These are phyloP conservation scores for Chlorophyllum brunneum DNA, from an alignment of 768 basidiomycete species.

Conservation along the genomic window DNA sequence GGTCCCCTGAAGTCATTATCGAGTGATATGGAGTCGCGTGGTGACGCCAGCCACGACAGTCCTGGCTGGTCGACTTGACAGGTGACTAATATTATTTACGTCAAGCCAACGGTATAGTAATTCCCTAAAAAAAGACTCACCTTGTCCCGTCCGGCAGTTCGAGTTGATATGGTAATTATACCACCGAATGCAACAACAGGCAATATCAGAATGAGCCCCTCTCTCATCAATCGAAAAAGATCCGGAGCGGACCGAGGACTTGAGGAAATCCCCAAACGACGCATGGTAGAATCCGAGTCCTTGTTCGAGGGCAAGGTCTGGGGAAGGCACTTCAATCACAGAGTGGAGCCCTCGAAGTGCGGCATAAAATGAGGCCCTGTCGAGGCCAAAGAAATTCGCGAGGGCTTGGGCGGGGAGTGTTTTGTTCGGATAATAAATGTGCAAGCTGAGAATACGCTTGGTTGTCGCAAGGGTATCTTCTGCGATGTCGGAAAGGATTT, in stretches of 20 bases:
- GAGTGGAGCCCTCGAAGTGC: not conserved
- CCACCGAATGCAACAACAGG: not conserved
- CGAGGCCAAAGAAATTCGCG: not conserved
- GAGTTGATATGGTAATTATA: constrained; percentile 24
- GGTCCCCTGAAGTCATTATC: no score
- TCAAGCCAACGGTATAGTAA: no score
- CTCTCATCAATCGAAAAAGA: not conserved
- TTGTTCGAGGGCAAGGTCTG: not conserved
- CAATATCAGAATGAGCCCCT: not conserved
- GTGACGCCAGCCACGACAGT: no score
- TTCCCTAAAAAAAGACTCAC: no score
- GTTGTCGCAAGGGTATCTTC: not conserved
- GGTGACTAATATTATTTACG: no score
- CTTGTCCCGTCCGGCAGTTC: no score
- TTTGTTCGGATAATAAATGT: not conserved
- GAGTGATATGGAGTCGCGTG: no score
- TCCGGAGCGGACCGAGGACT: not conserved
- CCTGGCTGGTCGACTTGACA: no score
- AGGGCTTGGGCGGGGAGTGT: not conserved
- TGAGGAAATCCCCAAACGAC: not conserved
- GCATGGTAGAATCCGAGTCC: not conserved
- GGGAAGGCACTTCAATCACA: not conserved
- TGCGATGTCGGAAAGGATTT: not conserved
- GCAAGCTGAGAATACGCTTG: not conserved
- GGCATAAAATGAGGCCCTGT: not conserved